Evolutionary conservation across 176 grass and related monocot genomes (phyloP).

Genomic region (Tuctoria greenei): DNA sequence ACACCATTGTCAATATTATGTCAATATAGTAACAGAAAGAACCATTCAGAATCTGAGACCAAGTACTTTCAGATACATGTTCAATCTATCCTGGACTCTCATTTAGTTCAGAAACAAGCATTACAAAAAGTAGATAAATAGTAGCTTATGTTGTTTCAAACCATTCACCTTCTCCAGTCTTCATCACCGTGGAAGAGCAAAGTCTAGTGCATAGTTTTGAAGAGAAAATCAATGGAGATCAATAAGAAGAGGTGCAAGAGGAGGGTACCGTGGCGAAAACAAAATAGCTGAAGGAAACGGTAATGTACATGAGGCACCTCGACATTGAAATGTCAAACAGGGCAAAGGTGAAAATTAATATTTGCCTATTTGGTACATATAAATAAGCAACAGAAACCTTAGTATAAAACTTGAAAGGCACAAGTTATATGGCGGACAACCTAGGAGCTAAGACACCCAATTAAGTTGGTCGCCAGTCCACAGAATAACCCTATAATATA

Average conservation of each 20-base stretch:
- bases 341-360: background rate
- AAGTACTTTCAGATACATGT: background rate
- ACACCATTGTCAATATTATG: background rate
- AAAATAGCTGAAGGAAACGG: background rate
- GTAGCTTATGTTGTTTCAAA: background rate
- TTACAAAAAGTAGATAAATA: background rate
- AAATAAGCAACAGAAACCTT: background rate
- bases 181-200: constrained; percentile 54
- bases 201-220: constrained; percentile 42
- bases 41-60: background rate
- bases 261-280: background rate
- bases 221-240: background rate
- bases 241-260: constrained; percentile 23
- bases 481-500: background rate
- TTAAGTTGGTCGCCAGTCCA: background rate
- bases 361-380: background rate
- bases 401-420: background rate
- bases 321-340: background rate
- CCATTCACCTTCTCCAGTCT: constrained; percentile 20
- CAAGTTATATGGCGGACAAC: background rate
- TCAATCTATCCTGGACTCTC: background rate
- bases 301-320: background rate
- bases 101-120: background rate
- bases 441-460: background rate
- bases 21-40: background rate